Base-by-base conservation (phyloP, 2,329 filamentous ascomycete species). In the Fusarium zealandicum region DNA sequence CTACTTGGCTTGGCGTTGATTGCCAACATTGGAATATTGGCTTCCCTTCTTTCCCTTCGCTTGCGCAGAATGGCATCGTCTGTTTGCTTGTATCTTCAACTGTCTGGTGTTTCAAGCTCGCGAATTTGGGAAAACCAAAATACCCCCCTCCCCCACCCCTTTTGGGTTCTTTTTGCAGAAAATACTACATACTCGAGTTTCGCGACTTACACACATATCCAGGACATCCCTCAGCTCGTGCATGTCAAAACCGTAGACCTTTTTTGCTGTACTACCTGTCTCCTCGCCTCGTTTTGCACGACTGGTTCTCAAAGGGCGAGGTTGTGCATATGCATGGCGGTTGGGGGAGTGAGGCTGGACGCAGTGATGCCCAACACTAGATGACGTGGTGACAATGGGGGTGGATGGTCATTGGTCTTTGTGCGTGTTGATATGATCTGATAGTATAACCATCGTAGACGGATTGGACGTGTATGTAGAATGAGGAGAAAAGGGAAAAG, bases 291-390 rank as follows among this genome's bases (percentile, higher is more conserved):
- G 22, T 25, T 25, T 22, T 56, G 55, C 42, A 51, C 47, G 59
- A 63, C 55, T 63, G 59, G 59, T 41, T 56, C 51, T 22, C 48
- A 59, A 57, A 53, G 57, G 54, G 51, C 48, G 32, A 31, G 36
- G 42, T 31, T 30, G 32, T n/a, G 43, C 45, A 54, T 49, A 52
- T 52, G 52, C 46, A 32, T 44, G 54, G 48, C 54, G 48, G 37
- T 42, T 49, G 43, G 6, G 17, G 33, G 22, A 20, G 17, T 56
- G 44, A 54, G 37, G 35, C 37, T 51, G 45, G 51, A 65, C 57
- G 64, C 64, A 66, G 43, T 66, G 64, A 57, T 67, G 64, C 64
- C 64, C 61, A 65, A 66, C 64, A 59, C 45, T 40, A 33, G 61
- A 54, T 59, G 48, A 54, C 54, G 59, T 61, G 56, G 56, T 35